Conservation (phyloP, 2,329 filamentous ascomycete genomes). For the Sclerotinia minor region DNA sequence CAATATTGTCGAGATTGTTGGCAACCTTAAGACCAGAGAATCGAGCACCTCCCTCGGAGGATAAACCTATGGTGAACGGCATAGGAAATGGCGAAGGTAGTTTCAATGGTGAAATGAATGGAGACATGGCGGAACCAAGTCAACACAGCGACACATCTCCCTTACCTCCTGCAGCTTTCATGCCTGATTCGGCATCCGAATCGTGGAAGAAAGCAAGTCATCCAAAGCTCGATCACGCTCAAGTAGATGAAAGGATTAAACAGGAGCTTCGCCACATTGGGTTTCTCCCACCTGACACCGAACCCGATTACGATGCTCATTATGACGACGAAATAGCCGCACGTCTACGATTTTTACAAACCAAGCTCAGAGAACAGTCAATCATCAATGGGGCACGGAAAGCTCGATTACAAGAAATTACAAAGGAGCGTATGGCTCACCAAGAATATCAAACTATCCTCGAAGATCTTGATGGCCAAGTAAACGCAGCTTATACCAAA, state of each 20-base stretch:
- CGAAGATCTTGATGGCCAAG: slow-evolving; percentile 92
- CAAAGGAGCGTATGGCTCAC: slow-evolving; percentile 89
- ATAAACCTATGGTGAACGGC: slow-evolving; percentile 56
- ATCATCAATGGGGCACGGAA: slow-evolving; percentile 90
- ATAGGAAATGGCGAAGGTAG: slow-evolving; percentile 51
- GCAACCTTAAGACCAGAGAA: slow-evolving; percentile 78
- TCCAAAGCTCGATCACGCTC: slow-evolving; percentile 76
- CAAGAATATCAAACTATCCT: slow-evolving; percentile 97
- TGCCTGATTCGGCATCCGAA: slow-evolving; percentile 74
- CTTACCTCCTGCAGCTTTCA: slow-evolving; percentile 70
- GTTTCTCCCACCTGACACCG: slow-evolving; percentile 68
- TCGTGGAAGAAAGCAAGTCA: slow-evolving; percentile 77
- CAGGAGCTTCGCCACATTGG: slow-evolving; percentile 90
- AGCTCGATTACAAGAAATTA: slow-evolving; percentile 78
- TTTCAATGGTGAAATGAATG: slow-evolving; percentile 49
- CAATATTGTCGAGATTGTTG: slow-evolving; percentile 78
- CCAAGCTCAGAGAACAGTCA: slow-evolving; percentile 77
- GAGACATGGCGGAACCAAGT: slow-evolving; percentile 37
- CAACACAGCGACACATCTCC: slow-evolving; percentile 36
- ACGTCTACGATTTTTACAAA: slow-evolving; percentile 81
- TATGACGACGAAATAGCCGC: slow-evolving; percentile 94
- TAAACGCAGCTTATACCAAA: slow-evolving; percentile 93
- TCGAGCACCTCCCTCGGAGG: slow-evolving; percentile 56
- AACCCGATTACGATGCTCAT: slow-evolving; percentile 82
- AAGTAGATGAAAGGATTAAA: slow-evolving; percentile 87